Evolutionary conservation across 352 stramenopile genomes (phyloP), one percentile per base, ranked within the genome.

Genomic region (Phytophthora pluvialis): DNA sequence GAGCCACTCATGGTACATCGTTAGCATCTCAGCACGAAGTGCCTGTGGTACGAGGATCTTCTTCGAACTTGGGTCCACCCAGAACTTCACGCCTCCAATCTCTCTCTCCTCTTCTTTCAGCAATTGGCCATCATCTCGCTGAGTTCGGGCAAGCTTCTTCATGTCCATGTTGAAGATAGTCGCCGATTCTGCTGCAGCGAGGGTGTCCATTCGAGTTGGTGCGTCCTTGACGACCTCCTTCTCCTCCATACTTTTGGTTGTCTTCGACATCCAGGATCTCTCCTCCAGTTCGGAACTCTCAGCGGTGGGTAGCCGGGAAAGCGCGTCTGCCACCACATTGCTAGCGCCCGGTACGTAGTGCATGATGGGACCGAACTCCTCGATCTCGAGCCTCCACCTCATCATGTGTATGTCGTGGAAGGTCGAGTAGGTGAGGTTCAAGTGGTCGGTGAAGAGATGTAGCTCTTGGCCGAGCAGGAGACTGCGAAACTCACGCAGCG

Each of bases 381-480:
- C 54, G 2, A 62, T 62, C 25, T 54, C 43, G 1, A 62, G 2
- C 1, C 43, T 3, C 54, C 54, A 62, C 0, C 43, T 11, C 16
- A 54, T 52, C 54, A 62, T 62, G 43, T 62, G 43, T 3, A 62
- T 12, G 43, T 54, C 44, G 6, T 54, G 32, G 15, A 47, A 54
- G 5, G 54, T 62, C 3, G 43, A 46, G 32, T 62, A 54, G 2
- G 43, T 62, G 3, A 62, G 21, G 33, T 54, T 54, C 10, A 62
- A 15, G 10, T 62, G 54, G 5, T 62, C 54, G 5, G 40, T 54
- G 18, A 32, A 29, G 5, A 54, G 33, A 18, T 62, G 54, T 0
- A 52, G 11, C 1, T 62, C 32, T 9, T 54, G 54, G 0, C 54
- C 54, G 1, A 59, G 26, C 0, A 49, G 36, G 0, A 59, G 5